Evolutionary conservation across 768 basidiomycete genomes (phyloP), one percentile per base, ranked within the genome.

Genomic region (Cytidiella melzeri): DNA sequence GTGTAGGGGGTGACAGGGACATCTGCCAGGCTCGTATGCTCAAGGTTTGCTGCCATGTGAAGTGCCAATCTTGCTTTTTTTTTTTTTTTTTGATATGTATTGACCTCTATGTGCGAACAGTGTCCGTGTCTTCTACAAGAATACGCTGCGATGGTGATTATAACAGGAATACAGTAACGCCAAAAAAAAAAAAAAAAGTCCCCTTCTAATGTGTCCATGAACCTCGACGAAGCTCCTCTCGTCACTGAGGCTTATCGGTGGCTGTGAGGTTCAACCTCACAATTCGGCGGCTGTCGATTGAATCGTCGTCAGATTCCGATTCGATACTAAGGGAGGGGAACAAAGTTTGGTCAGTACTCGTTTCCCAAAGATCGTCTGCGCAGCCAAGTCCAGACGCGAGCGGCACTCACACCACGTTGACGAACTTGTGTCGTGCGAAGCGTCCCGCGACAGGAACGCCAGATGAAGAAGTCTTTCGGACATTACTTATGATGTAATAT

Each of bases 401-500:
- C 11, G 41, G 19, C 15, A 63, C 74, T 57, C 48, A 80, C 79
- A 64, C 69, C 20, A 77, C 79, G 37, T 69, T 70, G 12, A 79
- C 73, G 18, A 69, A 69, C 53, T 80, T 80, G 55, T 73, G 74
- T 50, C 79, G 69, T 52, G 72, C 71, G 53, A 71, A 73, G 23
- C 70, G 67, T 12, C 66, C 62, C 21, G 65, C n/a, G n/a, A n/a
- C 61, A 11, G 57, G 52, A 7, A 57, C 47, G 30, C 64, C 62
- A 24, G 67, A 72, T 13, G 72, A 64, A 34, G 69, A 23, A 24
- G 51, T 56, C 57, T 69, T 72, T 41, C 65, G 67, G 23, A 79
- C 68, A n/a, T 77, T 76, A 40, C 68, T 68, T 53, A 79, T 76
- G 42, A 72, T 57, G 60, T 80, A 80, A 45, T 70, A 66, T 15